Evolutionary conservation across 2,329 filamentous ascomycete species (phyloP).

Genomic region (Ceratocystis diversiconidia): DNA sequence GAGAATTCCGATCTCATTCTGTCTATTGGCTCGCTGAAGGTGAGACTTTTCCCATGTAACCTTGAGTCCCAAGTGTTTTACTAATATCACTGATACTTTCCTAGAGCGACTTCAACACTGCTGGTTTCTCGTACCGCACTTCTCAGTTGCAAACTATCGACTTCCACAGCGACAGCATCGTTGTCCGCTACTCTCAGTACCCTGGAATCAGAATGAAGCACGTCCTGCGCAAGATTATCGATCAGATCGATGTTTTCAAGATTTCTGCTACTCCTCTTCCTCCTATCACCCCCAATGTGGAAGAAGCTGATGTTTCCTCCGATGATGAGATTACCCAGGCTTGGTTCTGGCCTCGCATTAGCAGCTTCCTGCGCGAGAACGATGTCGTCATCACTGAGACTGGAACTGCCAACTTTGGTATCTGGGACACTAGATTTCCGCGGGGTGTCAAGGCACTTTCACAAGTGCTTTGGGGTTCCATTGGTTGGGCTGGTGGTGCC

Average conservation of each 20-base stretch:
- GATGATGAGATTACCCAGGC: constrained; percentile 46
- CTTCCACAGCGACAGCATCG: constrained; percentile 59
- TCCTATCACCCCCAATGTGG: constrained; percentile 22
- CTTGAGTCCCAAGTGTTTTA: background rate
- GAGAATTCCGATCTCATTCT: constrained; percentile 59
- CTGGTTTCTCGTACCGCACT: constrained; percentile 68
- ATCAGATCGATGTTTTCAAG: constrained; percentile 41
- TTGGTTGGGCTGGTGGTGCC: constrained; percentile 46
- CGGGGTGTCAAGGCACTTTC: constrained; percentile 62
- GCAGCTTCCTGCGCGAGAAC: constrained; percentile 53
- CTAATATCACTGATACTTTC: background rate
- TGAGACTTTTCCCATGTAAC: background rate
- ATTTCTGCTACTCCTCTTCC: constrained; percentile 37
- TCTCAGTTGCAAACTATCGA: constrained; percentile 67
- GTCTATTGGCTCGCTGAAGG: constrained; percentile 50
- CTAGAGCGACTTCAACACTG: constrained; percentile 66
- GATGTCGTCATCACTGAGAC: constrained; percentile 80
- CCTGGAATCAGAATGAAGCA: constrained; percentile 64
- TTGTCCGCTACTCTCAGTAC: constrained; percentile 66
- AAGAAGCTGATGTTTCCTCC: constrained; percentile 34
- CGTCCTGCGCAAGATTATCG: constrained; percentile 57
- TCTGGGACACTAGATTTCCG: constrained; percentile 74
- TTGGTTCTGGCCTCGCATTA: constrained; percentile 65
- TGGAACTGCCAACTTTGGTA: constrained; percentile 76
- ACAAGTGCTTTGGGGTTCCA: constrained; percentile 61